Evolutionary conservation across 371 early-diverging fungal genomes (phyloP).

Genomic region (Zychaea mexicana): DNA sequence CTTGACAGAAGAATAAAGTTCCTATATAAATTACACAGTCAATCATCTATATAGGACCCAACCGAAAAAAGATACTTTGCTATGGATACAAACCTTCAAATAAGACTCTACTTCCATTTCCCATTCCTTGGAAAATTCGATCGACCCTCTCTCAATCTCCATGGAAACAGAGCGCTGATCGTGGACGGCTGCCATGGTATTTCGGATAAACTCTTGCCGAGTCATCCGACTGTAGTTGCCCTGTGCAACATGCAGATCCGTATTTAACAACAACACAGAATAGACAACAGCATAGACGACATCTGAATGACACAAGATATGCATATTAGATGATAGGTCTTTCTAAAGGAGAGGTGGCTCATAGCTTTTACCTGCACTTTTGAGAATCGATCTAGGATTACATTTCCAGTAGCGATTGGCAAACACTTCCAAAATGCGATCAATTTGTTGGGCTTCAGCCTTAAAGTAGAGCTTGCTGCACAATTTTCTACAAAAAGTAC

Average conservation of each 20-base stretch:
- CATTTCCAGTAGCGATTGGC: slow-evolving; percentile 82
- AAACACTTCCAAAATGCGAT: slow-evolving; percentile 84
- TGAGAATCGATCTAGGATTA: slow-evolving; percentile 64
- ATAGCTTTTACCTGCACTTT: slow-evolving; percentile 52
- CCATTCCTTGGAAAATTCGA: slow-evolving; percentile 37
- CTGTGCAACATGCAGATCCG: slow-evolving; percentile 89
- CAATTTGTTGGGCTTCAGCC: slow-evolving; percentile 92
- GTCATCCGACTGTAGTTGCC: slow-evolving; percentile 65
- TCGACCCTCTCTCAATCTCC: slow-evolving; percentile 19
- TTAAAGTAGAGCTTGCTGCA: slow-evolving; percentile 80
- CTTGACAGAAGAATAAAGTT: slow-evolving; percentile 78
- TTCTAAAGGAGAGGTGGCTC: no score
- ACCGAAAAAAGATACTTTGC: neutral
- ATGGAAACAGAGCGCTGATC: slow-evolving; percentile 43
- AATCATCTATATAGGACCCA: no score
- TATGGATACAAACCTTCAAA: slow-evolving; percentile 27
- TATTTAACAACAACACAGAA: slow-evolving; percentile 87
- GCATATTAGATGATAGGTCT: neutral
- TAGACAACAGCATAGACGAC: slow-evolving; percentile 87
- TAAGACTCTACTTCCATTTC: slow-evolving; percentile 44
- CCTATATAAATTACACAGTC: slow-evolving; percentile 47
- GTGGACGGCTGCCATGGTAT: slow-evolving; percentile 57
- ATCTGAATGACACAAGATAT: slow-evolving; percentile 29
- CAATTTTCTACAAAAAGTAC: slow-evolving; percentile 42
- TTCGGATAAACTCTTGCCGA: slow-evolving; percentile 59